Conservation (phyloP, 192 early-diverging fungal genomes). For the Dispira simplex region DNA sequence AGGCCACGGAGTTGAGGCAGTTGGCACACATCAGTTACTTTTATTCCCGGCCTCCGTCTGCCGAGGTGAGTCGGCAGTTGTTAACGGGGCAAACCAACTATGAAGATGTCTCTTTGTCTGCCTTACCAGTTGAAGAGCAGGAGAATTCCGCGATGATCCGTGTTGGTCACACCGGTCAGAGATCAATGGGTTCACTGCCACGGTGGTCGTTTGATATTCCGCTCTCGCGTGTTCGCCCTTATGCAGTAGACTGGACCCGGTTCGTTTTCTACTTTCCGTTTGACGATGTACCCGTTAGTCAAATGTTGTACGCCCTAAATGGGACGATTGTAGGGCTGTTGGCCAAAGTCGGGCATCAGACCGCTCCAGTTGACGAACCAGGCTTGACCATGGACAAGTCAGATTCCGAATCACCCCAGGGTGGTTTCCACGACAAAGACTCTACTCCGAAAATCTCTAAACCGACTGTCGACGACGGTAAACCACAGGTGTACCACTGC, state of each 20-base stretch:
- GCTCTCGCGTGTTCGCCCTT: constrained; percentile 35
- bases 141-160: background rate
- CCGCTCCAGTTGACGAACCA: background rate
- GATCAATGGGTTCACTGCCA: constrained; percentile 2
- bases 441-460: too few relatives aligned
- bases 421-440: too few relatives aligned
- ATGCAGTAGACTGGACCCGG: constrained; percentile 43
- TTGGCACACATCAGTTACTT: too few relatives aligned
- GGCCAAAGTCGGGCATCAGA: constrained; percentile 16
- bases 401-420: too few relatives aligned
- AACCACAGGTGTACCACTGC: constrained; percentile 26
- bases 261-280: constrained; percentile 50
- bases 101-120: too few relatives aligned
- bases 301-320: constrained; percentile 71
- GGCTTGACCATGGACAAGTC: too few relatives aligned
- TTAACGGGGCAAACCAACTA: background rate
- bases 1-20: too few relatives aligned
- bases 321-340: constrained; percentile 70
- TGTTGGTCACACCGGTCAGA: constrained; percentile 7
- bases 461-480: background rate
- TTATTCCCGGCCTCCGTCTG: too few relatives aligned
- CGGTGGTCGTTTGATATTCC: constrained; percentile 39
- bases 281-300: constrained; percentile 61
- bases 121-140: background rate
- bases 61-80: background rate